phyloP scores from a whole-genome alignment of 805 yeast genomes.

The Kodamaea jinghongensis region DNA sequence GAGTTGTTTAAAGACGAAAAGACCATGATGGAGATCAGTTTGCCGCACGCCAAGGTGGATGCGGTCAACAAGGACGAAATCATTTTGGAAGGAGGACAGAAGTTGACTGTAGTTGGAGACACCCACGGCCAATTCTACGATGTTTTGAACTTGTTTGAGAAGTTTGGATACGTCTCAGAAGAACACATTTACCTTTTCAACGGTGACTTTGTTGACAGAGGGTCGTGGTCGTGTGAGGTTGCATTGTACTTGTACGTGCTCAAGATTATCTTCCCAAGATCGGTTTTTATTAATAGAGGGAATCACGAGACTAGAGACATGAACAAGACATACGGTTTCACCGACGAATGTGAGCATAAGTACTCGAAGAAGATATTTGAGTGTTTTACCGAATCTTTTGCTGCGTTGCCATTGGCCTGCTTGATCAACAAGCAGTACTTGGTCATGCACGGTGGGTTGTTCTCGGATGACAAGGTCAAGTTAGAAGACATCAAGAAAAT shows the following conservation, averaged over 20 bases:
- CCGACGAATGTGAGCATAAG: conserved; percentile 91
- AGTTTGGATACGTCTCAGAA: conserved; percentile 66
- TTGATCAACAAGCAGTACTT: conserved; percentile 74
- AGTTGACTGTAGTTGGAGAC: conserved; percentile 90
- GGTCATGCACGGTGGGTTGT: conserved; percentile 94
- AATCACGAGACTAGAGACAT: conserved; percentile 96
- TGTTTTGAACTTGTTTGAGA: conserved; percentile 71
- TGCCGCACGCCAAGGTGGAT: conserved; percentile 34
- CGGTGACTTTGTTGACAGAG: conserved; percentile 97
- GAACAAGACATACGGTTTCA: conserved; percentile 96
- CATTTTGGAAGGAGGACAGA: conserved; percentile 31
- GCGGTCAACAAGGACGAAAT: conserved; percentile 25
- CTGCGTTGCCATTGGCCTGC: conserved; percentile 81
- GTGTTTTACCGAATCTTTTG: conserved; percentile 83
- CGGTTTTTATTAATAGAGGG: conserved; percentile 81
- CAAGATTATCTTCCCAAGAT: conserved; percentile 71
- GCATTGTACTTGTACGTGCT: conserved; percentile 75
- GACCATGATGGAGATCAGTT: conserved; percentile 68
- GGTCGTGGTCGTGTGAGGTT: conserved; percentile 97
- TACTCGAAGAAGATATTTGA: conserved; percentile 77
- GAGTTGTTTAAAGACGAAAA: conserved; percentile 63
- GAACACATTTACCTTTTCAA: conserved; percentile 81
- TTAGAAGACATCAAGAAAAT: conserved; percentile 71
- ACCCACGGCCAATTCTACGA: conserved; percentile 97
- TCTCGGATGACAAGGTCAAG: conserved; percentile 70